Conservation (phyloP, 2,329 filamentous ascomycete genomes). For the Tolypocladium ovalisporum region DNA sequence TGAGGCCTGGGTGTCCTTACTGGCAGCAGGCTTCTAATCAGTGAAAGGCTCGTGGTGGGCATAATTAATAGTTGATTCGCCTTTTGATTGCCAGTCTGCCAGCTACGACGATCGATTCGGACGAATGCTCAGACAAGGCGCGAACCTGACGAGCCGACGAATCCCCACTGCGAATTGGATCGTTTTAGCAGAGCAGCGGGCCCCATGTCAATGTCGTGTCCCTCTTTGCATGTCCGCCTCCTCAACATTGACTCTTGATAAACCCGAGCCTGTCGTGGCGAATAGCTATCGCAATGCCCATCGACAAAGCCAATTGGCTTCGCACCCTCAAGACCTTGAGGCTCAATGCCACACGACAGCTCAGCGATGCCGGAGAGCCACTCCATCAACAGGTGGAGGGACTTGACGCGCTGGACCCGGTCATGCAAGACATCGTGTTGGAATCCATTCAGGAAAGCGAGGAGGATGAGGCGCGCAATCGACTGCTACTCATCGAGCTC, state of each 20-base stretch:
- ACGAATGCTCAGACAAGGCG: neutral
- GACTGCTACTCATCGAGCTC: neutral
- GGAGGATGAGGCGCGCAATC: neutral
- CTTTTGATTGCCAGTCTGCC: neutral
- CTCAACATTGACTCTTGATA: neutral
- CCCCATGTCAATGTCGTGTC: neutral
- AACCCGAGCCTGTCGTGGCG: neutral
- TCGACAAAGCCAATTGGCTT: neutral
- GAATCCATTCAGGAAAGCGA: neutral
- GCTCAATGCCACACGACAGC: neutral
- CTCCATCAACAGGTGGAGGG: neutral
- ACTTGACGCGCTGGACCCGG: neutral
- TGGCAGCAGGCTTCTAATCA: no score
- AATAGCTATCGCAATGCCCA: neutral
- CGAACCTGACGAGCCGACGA: neutral
- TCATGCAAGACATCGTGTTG: neutral
- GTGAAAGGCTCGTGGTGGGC: no score
- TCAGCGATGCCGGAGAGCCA: neutral
- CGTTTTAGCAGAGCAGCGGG: neutral
- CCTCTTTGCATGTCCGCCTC: no score
- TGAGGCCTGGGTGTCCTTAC: neutral
- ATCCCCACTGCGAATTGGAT: neutral
- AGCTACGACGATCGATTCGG: neutral
- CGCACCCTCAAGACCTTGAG: neutral
- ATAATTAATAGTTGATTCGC: neutral